Evolutionary conservation across 164 flowering plant genomes (phyloP), one percentile per base, ranked within the genome.

Genomic region (Kalanchoe fedtschenkoi): DNA sequence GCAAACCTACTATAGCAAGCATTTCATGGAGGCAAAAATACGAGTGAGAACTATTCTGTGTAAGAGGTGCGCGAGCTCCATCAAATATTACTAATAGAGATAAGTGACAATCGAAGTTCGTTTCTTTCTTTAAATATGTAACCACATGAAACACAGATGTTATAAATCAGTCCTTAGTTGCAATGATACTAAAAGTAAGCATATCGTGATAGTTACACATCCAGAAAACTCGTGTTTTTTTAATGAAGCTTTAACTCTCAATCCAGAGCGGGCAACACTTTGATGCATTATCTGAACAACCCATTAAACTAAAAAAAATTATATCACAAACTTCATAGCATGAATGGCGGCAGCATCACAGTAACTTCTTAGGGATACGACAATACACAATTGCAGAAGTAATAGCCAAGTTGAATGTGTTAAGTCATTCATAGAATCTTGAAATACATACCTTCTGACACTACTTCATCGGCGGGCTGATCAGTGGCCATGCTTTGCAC

Each of bases 1-100:
- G 24, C 26, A 43, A 62, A 74, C 60, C 96, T 89, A 84, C 75
- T 69, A 37, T 67, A 68, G n/a, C 55, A 41, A 64, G 58, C 24
- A 33, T 26, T n/a, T 38, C 42, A 39, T 5, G 16, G n/a, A 28
- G n/a, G n/a, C n/a, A n/a, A n/a, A n/a, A n/a, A n/a, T n/a, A n/a
- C n/a, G n/a, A 14, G 41, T 8, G 7, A 54, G 37, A 24, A 21
- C 21, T 26, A 60, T 10, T 22, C n/a, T 30, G 2, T n/a, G 22
- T 33, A 7, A 35, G 24, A 33, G 43, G 9, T 30, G 37, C 6
- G 59, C 59, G 3, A 58, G 13, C 26, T 24, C 55, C 11, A 9
- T 37, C 11, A 37, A 51, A 11, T 51, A 51, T 26, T 51, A 51
- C 6, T n/a, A 42, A n/a, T n/a, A n/a, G n/a, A n/a, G n/a, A n/a